Evolutionary conservation across 306 rosid genomes (phyloP), one percentile per base, ranked within the genome.

Genomic region (Lathyrus aphaca): DNA sequence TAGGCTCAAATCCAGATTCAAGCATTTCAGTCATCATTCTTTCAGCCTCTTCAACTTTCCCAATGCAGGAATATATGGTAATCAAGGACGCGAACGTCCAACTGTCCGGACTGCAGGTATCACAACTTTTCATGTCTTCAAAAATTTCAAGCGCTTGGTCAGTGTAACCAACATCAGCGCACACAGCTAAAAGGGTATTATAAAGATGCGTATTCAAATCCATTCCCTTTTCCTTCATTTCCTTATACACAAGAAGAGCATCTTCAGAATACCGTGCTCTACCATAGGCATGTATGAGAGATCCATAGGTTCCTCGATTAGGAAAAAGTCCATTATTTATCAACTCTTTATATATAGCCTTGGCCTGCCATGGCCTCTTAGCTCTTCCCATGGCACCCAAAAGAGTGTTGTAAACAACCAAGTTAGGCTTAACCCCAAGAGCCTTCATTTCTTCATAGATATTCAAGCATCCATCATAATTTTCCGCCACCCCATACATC

Each of bases 381-480:
- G 99, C 99, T 77, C 89, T 84, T 64, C 97, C 99, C 97, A 95
- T 95, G 53, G 88, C 91, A 87, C 86, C 97, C 78, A 92, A 75
- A 75, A 92, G 82, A 74, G 90, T 84, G 69, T 87, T 87, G 73
- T 76, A 87, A 69, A 80, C 79, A 74, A 86, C 86, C 86, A 89
- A 35, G 51, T 92, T 89, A 1, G 95, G 89, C 75, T 87, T 84
- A 58, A 59, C 87, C 66, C 89, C 95, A 38, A 87, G 82, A 53
- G 90, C 92, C 83, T 92, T 89, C 97, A 92, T 89, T 79, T 92
- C 97, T 76, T 92, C 95, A 35, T 81, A 92, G 14, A 92, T 89
- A 84, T 89, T 92, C 71, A 92, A 81, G 71, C 97, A 89, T 27
- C 97, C 96, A 73, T 89, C 96, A 63, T 70, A 89, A 64, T 89